Evolutionary conservation across 192 early-diverging fungal genomes (phyloP), one percentile per base, ranked within the genome.

Genomic region (Linnemannia exigua): DNA sequence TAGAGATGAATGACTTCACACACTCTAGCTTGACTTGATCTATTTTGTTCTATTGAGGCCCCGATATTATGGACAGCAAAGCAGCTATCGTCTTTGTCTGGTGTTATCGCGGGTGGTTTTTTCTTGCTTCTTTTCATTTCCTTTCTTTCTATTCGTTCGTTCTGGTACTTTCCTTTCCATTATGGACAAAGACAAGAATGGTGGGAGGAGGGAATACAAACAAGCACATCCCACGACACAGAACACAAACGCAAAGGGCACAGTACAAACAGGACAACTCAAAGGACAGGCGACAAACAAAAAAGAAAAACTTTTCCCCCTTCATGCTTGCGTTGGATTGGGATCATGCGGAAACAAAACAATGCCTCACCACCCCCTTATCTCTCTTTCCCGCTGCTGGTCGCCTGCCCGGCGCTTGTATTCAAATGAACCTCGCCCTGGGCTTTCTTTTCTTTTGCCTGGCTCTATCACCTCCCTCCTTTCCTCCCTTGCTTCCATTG

Each of bases 101-200:
- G 70, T 79, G 76, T 63, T 82, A 28, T 63, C 28, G 28, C 25
- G 12, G 2, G 58, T 58, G 63, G 67, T 68, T 58, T 54, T 61
- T 77, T 69, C n/a, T n/a, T n/a, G n/a, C n/a, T n/a, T n/a, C 41
- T 44, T 44, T 44, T 70, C 58, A 41, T 47, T 82, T 51, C 66
- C 77, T 81, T 72, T 76, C 52, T 72, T 80, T 51, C 52, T 54
- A 79, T 74, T 74, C 68, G 33, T 67, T 69, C 28, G 33, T n/a
- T 37, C 35, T 75, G 41, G 63, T 52, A 67, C 36, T 67, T 82
- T 50, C 36, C 51, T 83, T 52, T 69, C 79, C 50, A 51, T 0
- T 19, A 11, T 5, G 7, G 25, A 61, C n/a, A 58, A 61, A 5
- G 12, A 15, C 51, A 15, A 12, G 58, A 12, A 11, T 11, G 25